Evolutionary conservation across 805 yeast species (phyloP).

Genomic region (Kuraishia floccosa): DNA sequence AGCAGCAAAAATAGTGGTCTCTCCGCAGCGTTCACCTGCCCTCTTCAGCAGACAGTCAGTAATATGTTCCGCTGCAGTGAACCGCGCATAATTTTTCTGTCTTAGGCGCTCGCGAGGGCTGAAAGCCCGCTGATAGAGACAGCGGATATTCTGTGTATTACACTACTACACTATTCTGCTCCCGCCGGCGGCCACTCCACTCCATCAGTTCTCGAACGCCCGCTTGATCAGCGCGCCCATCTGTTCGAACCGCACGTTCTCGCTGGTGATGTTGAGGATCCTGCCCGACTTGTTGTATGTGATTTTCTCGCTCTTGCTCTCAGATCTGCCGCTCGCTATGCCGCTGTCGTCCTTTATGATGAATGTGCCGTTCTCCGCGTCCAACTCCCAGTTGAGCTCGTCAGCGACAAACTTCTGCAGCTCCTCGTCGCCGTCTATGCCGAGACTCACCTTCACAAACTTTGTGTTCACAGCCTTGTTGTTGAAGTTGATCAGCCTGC

Average conservation of each 20-base stretch:
- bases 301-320: background rate
- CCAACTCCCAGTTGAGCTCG: constrained; percentile 3
- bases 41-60: too few species aligned
- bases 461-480: constrained; percentile 4
- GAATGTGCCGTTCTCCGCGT: constrained; percentile 1
- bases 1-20: too few species aligned
- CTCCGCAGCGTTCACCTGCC: too few species aligned
- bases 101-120: too few species aligned
- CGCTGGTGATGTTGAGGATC: constrained; percentile 5
- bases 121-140: too few species aligned
- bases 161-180: too few species aligned
- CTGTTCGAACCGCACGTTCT: constrained; percentile 6
- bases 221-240: constrained; percentile 5
- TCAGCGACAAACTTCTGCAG: constrained; percentile 2
- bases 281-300: too few species aligned
- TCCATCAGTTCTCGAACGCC: constrained; percentile 3
- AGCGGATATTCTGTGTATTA: too few species aligned
- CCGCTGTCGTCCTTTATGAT: constrained; percentile 3
- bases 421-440: constrained; percentile 2
- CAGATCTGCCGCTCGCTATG: constrained; percentile 2
- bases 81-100: too few species aligned
- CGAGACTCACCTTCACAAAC: constrained; percentile 2
- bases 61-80: too few species aligned
- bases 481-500: constrained; percentile 3
- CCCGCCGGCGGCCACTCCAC: too few species aligned